These are phyloP conservation scores for Ceratobasidium sp. DNA, from an alignment of 1,284 basidiomycete genomes.

Conservation along the genomic window DNA sequence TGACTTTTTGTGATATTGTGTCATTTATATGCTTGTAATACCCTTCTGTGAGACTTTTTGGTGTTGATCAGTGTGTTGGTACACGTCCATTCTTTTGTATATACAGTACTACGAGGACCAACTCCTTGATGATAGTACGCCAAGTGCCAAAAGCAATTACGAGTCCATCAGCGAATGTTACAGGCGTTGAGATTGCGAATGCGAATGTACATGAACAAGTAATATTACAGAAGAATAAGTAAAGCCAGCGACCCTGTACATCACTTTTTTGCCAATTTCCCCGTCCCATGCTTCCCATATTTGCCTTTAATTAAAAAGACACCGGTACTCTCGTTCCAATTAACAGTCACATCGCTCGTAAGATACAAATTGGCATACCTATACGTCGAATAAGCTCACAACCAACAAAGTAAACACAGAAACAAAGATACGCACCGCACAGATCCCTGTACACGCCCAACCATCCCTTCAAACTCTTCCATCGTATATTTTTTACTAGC, in stretches of 20 bases:
- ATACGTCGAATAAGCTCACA: neutral
- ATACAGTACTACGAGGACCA: neutral
- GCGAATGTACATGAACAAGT: neutral
- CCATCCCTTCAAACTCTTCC: slow-evolving; percentile 29
- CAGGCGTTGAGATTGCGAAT: neutral
- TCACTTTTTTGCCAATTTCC: neutral
- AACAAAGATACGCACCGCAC: slow-evolving; percentile 1
- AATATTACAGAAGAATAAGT: neutral
- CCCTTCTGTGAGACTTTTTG: neutral
- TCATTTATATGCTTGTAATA: neutral
- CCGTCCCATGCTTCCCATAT: slow-evolving; percentile 1
- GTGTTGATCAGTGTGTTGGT: slow-evolving; percentile 12
- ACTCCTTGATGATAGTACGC: neutral
- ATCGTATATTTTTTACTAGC: neutral
- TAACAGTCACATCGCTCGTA: slow-evolving; percentile 34
- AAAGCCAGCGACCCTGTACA: neutral
- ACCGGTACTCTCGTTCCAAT: slow-evolving; percentile 36
- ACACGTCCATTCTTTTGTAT: slow-evolving; percentile 26
- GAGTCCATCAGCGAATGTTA: neutral
- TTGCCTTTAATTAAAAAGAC: slow-evolving; percentile 40
- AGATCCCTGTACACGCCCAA: neutral
- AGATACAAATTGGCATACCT: slow-evolving; percentile 34
- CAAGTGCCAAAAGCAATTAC: neutral
- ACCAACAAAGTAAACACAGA: too few species aligned
- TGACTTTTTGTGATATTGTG: neutral